Evolutionary conservation across 768 basidiomycete species (phyloP), one percentile per base, ranked within the genome.

Genomic region (Phanerodontia chrysosporium): DNA sequence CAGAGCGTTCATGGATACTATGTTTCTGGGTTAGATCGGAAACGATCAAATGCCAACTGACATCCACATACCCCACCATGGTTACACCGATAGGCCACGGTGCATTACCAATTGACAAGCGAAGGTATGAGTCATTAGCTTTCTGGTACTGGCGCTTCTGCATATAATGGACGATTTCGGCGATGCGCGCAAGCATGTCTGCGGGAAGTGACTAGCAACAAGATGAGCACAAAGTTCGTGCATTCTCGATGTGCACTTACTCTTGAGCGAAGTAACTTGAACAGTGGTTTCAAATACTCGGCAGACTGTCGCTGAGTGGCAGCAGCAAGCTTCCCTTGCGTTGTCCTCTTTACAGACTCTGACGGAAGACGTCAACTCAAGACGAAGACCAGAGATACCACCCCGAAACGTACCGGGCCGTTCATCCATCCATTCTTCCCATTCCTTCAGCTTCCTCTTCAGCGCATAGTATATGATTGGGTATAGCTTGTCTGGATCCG

Each of bases 11-110:
- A 75, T 99, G 97, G 57, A 98, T 97, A 76, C 95, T 90, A 60
- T 30, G 51, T 28, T 28, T 13, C 51, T 7, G 35, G 7, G 39
- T 53, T 16, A 35, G 3, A 46, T 49, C 8, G 39, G 28, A 30
- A 30, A 25, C 18, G 29, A 21, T 1, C n/a, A 44, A 29, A 46
- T 45, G 32, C 22, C 12, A 48, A 8, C 16, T 45, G 55, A n/a
- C 32, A 35, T 32, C 10, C 8, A 78, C 87, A 39, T 73, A 94
- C 93, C 94, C 95, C 76, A 98, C 97, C 90, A 96, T 96, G 61
- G 97, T 99, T 9, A 99, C 97, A 45, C 97, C 97, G 67, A 99
- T 99, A 1, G 97, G 97, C 97, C 97, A 99, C 2, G 97, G 95
- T 0, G 97, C 96, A 67, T 97, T 99, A 32, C 97, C 97, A 63